phyloP scores from a whole-genome alignment of 768 basidiomycete species.

The Leccinum broughii region DNA sequence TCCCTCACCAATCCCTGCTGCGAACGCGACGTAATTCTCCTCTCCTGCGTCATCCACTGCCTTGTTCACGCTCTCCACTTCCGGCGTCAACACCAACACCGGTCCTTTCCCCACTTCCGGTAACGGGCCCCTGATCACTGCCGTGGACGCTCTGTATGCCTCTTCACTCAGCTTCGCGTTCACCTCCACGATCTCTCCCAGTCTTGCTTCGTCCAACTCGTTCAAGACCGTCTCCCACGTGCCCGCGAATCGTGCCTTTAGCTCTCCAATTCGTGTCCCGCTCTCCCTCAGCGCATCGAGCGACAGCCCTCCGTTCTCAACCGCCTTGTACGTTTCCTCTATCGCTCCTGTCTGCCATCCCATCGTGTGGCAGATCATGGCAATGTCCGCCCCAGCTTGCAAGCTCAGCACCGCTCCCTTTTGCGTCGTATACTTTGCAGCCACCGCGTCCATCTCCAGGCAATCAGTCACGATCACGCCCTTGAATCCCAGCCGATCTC shows the following conservation, averaged over 20 bases:
- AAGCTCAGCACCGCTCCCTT: constrained; percentile 56
- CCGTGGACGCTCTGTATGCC: constrained; percentile 49
- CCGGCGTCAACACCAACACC: constrained; percentile 56
- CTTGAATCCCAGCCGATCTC: constrained; percentile 49
- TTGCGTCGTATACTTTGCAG: constrained; percentile 36
- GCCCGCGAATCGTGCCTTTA: constrained; percentile 55
- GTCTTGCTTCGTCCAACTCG: constrained; percentile 28
- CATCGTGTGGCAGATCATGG: constrained; percentile 71
- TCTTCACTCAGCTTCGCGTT: constrained; percentile 44
- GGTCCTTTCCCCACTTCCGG: constrained; percentile 33
- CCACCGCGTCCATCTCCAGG: constrained; percentile 74
- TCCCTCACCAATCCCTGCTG: constrained; percentile 34
- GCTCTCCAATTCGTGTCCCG: constrained; percentile 42
- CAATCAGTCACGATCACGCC: constrained; percentile 75
- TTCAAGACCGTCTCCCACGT: constrained; percentile 43
- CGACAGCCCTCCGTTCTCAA: constrained; percentile 44
- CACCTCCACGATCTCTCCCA: constrained; percentile 34
- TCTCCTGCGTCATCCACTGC: constrained; percentile 61
- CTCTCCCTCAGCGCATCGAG: constrained; percentile 42
- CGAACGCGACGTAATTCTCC: constrained; percentile 56
- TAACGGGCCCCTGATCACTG: constrained; percentile 45
- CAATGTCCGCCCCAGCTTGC: constrained; percentile 68
- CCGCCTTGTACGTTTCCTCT: constrained; percentile 49
- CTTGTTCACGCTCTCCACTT: constrained; percentile 54
- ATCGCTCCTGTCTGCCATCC: constrained; percentile 54